Base-by-base conservation (phyloP, 139 green algal genomes). In the Chlorella vulgaris region DNA sequence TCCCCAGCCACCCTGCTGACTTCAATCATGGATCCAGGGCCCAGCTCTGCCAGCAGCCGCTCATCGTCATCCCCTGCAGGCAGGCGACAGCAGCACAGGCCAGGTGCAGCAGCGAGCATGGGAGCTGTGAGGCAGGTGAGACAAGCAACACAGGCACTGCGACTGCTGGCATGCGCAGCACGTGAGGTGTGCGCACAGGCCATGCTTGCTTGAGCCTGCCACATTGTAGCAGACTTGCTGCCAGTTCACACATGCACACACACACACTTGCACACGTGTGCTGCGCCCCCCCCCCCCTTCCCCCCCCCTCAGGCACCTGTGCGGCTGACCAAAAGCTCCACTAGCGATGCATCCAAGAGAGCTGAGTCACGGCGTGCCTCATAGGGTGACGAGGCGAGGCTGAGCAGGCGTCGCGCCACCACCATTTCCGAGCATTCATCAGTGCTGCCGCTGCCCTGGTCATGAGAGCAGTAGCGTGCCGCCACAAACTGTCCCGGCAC, bases 1-100 rank as follows among this genome's bases (percentile, higher is more conserved):
- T 88, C 83, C 0, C 93, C 93, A 18, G 94, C 76, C 15, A 95
- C 91, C 51, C 93, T 77, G 60, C 83, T 93, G 53, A 97, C 89
- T 50, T 92, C 77, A 19, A 93, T 63, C 61, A 87, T 80, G 2
- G 76, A 38, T 1, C 89, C 91, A 0, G 91, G 91, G 0, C 83
- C 88, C 35, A 93, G 76, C 47, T 88, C 75, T 24, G 87, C 87
- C 10, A 94, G 85, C 38, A 6, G n/a, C 24, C 42, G 58, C 38
- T 92, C 87, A 35, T 88, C 83, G 26, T 67, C 39, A 6, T 65
- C 42, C 0, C 67, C 85, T 40, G 66, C 15, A n/a, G 10, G 81
- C 6, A 42, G 67, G 62, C 10, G 55, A 50, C 47, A 58, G 36
- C 19, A 60, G 43, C n/a, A 36, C 55, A 10, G 58, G 60, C 5